These are phyloP conservation scores for Climacium dendroides DNA, from an alignment of 225 moss, liverwort and hornwort genomes.

Conservation along the genomic window DNA sequence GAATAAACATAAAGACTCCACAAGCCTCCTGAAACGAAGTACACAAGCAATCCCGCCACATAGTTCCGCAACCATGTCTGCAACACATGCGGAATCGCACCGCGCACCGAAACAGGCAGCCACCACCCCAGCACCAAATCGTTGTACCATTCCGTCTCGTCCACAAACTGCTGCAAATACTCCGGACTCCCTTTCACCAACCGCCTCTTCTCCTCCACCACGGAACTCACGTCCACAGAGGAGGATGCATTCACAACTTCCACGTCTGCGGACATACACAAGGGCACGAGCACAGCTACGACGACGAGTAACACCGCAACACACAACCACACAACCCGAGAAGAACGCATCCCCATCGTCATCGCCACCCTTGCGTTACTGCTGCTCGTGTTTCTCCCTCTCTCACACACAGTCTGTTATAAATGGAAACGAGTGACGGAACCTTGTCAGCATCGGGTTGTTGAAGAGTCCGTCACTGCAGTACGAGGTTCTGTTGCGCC, in stretches of 20 bases:
- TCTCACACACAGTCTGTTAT: too few relatives aligned
- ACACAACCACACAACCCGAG: background rate
- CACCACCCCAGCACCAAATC: conserved; percentile 12
- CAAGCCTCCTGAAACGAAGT: conserved; percentile 8
- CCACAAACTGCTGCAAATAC: conserved; percentile 24
- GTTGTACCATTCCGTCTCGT: conserved; percentile 21
- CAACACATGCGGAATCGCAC: background rate
- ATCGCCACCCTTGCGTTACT: background rate
- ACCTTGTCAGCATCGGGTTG: background rate
- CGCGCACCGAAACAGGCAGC: conserved; percentile 8
- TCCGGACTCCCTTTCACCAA: background rate
- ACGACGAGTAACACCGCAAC: background rate
- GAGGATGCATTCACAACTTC: conserved; percentile 3
- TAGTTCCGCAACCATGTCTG: conserved; percentile 35
- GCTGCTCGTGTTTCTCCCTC: background rate
- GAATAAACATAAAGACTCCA: conserved; percentile 21
- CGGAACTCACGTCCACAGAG: background rate
- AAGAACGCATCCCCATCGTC: background rate
- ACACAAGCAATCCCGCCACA: background rate
- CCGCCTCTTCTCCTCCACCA: background rate
- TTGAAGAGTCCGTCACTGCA: background rate
- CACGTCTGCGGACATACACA: conserved; percentile 4
- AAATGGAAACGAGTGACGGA: too few relatives aligned
- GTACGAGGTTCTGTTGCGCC: background rate
- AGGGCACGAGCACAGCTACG: background rate